Base-by-base conservation (phyloP, 352 stramenopile species). In the Bremia lactucae region DNA sequence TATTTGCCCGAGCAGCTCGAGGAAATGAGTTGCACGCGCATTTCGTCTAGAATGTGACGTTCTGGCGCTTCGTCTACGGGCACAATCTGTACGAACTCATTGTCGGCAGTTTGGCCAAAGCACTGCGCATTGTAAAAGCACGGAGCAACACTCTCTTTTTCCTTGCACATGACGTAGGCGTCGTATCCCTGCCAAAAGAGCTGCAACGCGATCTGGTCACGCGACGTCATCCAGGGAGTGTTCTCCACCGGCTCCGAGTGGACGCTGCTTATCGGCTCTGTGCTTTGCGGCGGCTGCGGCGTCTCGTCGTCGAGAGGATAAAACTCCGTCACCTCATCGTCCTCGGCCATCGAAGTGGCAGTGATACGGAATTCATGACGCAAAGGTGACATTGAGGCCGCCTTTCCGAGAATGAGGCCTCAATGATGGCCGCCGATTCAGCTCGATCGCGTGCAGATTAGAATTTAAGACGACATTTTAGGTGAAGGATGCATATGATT, bases 161-260 rank as follows among this genome's bases (percentile, higher is more conserved):
- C 42, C 44, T 60, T 66, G 39, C 56, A 72, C 15, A 63, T 50
- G 21, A 74, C 65, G 43, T 79, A 81, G 15, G 71, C 65, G 38
- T 79, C 68, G 42, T 79, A 79, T 16, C 71, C 68, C 41, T 83
- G 71, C 68, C 71, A 83, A 52, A 74, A 83, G 28, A 83, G 65
- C 47, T 81, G 71, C 34, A 83, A 46, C 23, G 71, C 65, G 9
- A 79, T 36, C 13, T 72, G 62, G 60, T 78, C 65, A 21, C 44
- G 68, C 6, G 65, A 81, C 31, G 56, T 77, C 26, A 70, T 60
- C 48, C 48, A 63, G 2, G 41, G 14, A 9, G 19, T 49, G 8
- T 20, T 39, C 4, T 36, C 53, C 29, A 59, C 43, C 2, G 43
- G 62, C 36, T 67, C 57, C 15, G 46, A 26, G 14, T 20, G 41